Conservation (phyloP, 495 filamentous ascomycete genomes). For the Xylaria bambusicola region DNA sequence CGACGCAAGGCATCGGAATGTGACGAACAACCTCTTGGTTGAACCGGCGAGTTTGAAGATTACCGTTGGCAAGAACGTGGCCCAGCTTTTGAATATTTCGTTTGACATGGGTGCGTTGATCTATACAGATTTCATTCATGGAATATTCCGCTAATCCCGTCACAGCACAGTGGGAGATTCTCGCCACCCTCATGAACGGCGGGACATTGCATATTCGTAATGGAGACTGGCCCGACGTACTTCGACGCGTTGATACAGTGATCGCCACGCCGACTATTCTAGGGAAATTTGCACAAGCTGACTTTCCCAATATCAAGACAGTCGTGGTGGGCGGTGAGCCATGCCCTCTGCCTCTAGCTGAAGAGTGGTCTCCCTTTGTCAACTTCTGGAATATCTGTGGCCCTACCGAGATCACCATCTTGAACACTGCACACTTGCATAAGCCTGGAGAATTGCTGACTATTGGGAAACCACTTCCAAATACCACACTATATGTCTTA, state of each 20-base stretch:
- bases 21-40: conserved; percentile 35
- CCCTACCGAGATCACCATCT: conserved; percentile 41
- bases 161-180: conserved; percentile 43
- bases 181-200: conserved; percentile 40
- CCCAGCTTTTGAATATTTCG: conserved; percentile 37
- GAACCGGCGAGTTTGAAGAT: conserved; percentile 39
- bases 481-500: conserved; percentile 42
- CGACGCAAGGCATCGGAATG: conserved; percentile 36
- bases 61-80: conserved; percentile 38
- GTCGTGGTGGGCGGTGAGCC: conserved; percentile 37
- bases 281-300: conserved; percentile 27
- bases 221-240: conserved; percentile 28
- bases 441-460: conserved; percentile 31
- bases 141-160: conserved; percentile 8
- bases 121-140: background rate
- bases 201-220: conserved; percentile 38
- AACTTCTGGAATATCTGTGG: conserved; percentile 42
- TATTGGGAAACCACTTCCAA: conserved; percentile 41
- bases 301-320: conserved; percentile 39
- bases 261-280: conserved; percentile 42
- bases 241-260: conserved; percentile 33
- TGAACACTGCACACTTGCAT: conserved; percentile 41
- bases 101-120: conserved; percentile 44
- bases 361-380: conserved; percentile 34
- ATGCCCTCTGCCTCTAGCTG: conserved; percentile 34